Evolutionary conservation across 441 rosid species (phyloP), one percentile per base, ranked within the genome.

Genomic region (Pelargonium exstipulatum): DNA sequence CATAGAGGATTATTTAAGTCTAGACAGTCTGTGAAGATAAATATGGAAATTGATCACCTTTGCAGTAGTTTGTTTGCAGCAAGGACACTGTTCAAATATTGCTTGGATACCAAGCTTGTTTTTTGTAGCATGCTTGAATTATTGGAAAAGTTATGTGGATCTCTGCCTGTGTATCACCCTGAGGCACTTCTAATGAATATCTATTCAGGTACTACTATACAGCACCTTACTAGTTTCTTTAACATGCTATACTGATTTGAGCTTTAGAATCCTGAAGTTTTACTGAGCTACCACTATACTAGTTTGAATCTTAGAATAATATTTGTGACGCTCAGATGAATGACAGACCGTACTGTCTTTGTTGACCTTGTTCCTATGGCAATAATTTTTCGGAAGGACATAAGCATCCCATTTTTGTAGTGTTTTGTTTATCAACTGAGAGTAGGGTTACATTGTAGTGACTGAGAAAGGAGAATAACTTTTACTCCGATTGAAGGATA

Each of bases 81-180:
- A 62, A 75, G 55, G 69, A 70, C 73, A 61, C 74, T 61, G 63
- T 75, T 69, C 51, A 76, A 80, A 71, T 73, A 67, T 72, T 74
- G 60, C 70, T 81, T 85, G 76, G 71, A 63, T 67, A 57, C 62
- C 55, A 65, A 72, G 62, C 75, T 66, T 62, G 83, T 79, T 67
- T 78, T 64, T 62, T 84, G 90, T 82, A 84, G 84, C 84, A 76
- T 95, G 81, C 67, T 77, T 9, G 88, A 82, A 66, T 69, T 86
- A 74, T 85, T 83, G 45, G 91, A 88, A 74, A 83, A 78, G 73
- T 78, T 89, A 49, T 75, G 77, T 73, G 87, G 90, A 71, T 71
- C 82, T 74, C 72, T 95, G 78, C 97, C 96, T 51, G 78, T 85
- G 61, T 84, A 90, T 85, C 95, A 95, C 70, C 97, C 97, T 14